phyloP scores from a whole-genome alignment of 768 basidiomycete genomes.

The Phaeotremella fagi region DNA sequence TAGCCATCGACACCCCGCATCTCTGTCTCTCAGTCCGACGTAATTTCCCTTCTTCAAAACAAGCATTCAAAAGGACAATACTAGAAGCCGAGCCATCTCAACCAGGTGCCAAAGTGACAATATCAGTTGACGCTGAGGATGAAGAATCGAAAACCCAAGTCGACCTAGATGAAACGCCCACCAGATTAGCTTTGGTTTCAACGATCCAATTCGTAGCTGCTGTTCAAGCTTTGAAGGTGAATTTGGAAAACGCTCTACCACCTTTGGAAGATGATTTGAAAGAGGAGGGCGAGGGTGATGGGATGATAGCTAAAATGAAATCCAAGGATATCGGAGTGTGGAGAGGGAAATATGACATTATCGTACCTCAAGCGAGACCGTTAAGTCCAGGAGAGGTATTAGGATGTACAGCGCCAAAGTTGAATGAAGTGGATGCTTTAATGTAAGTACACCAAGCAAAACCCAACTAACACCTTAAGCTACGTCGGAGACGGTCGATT shows the following conservation, averaged over 20 bases:
- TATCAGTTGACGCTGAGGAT: constrained; percentile 28
- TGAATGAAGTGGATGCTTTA: constrained; percentile 78
- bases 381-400: constrained; percentile 94
- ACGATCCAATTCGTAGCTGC: constrained; percentile 98
- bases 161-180: constrained; percentile 41
- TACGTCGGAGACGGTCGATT: constrained; percentile 98
- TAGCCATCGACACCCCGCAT: constrained; percentile 79
- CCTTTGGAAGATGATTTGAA: constrained; percentile 13
- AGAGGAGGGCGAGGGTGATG: constrained; percentile 20
- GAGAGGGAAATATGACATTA: constrained; percentile 47
- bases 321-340: constrained; percentile 45
- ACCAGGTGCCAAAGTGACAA: constrained; percentile 55
- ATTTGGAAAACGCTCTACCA: constrained; percentile 53
- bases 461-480: constrained; percentile 51
- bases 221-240: constrained; percentile 76
- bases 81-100: constrained; percentile 54
- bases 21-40: constrained; percentile 75
- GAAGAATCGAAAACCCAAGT: constrained; percentile 7
- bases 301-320: constrained; percentile 23
- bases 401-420: constrained; percentile 87
- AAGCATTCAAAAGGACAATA: constrained; percentile 61
- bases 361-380: constrained; percentile 58
- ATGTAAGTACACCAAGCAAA: constrained; percentile 58
- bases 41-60: constrained; percentile 78
- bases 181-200: constrained; percentile 83